Percentiles rank a stretch among this genome's conserved stretches.
phyloP scores from a whole-genome alignment of 129 eudicot genomes.

The Lactuca saligna region DNA sequence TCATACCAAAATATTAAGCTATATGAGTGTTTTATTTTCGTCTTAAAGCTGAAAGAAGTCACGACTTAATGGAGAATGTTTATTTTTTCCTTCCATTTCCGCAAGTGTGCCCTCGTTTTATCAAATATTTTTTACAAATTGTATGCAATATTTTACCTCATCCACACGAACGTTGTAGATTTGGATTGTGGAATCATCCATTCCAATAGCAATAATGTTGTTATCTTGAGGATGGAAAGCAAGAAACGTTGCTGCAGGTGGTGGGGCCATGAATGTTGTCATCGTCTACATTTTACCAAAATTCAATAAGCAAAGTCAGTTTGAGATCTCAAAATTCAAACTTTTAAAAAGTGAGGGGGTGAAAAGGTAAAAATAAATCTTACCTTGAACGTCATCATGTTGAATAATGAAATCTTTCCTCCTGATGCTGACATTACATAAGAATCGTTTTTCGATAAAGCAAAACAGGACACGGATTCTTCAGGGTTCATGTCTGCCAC shows the following conservation, averaged over 20 bases:
- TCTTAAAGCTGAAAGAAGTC: no score
- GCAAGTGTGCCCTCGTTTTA: neutral
- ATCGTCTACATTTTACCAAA: slow-evolving; percentile 59
- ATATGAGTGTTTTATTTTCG: no score
- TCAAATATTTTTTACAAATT: neutral
- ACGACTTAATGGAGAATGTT: no score
- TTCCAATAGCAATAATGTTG: slow-evolving; percentile 78
- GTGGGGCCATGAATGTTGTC: slow-evolving; percentile 89
- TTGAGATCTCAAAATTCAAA: neutral
- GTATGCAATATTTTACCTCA: slow-evolving; percentile 40
- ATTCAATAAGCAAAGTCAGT: slow-evolving; percentile 4
- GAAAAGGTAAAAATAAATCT: slow-evolving; percentile 2
- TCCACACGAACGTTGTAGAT: slow-evolving; percentile 79
- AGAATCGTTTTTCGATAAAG: slow-evolving; percentile 89
- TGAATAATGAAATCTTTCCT: slow-evolving; percentile 88
- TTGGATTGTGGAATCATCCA: slow-evolving; percentile 79
- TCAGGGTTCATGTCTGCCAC: slow-evolving; percentile 71
- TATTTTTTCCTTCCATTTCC: no score
- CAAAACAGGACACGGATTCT: slow-evolving; percentile 96
- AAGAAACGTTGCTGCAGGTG: slow-evolving; percentile 87
- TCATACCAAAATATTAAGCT: slow-evolving; percentile 1
- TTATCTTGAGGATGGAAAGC: slow-evolving; percentile 91
- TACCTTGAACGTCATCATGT: slow-evolving; percentile 99
- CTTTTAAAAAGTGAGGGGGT: neutral
- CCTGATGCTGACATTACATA: slow-evolving; percentile 99